Base-by-base conservation (phyloP, 2,329 filamentous ascomycete species). In the Tolypocladium ovalisporum region DNA sequence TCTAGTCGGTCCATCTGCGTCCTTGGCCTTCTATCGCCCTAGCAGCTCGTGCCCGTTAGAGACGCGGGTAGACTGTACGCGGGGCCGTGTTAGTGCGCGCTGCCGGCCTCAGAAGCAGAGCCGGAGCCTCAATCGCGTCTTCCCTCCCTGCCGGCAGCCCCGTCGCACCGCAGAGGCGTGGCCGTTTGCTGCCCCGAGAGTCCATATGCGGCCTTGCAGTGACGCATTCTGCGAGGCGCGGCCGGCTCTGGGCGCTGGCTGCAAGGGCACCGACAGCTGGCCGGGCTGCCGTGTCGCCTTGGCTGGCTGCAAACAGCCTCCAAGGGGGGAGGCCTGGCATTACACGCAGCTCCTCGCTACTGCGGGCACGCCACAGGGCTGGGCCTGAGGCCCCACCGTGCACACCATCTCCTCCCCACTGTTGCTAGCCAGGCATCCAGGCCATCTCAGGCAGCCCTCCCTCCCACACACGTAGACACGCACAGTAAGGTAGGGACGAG, bases 331-430 rank as follows among this genome's bases (percentile, higher is more conserved):
- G 1, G 5, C 37, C 37, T 9, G 4, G 42, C 47, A n/a, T n/a
- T n/a, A n/a, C n/a, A n/a, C n/a, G n/a, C n/a, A n/a, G 37, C 37
- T 19, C 8, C 37, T 39, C 17, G 37, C 9, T 54, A 32, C 36
- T 54, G 52, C 52, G 52, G 13, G 36, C 52, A 54, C 52, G 36
- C 52, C 52, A 54, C 52, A 52, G 47, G 47, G 47, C 47, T 35
- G 47, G 27, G 29, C 12, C 10, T 19, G 19, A 29, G 8, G 36
- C 36, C 22, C 52, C 52, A 54, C 52, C 47, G 29, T 52, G 29
- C 47, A 54, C 52, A 36, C 36, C 52, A 54, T 37, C 52, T 54
- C 24, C 52, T 32, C 27, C n/a, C n/a, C 52, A 17, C 52, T 4
- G 8, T 13, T n/a, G 32, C 22, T n/a, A n/a, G n/a, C n/a, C n/a